Base-by-base conservation (phyloP, 1,284 basidiomycete genomes). In the Ceratobasidium papillatum region DNA sequence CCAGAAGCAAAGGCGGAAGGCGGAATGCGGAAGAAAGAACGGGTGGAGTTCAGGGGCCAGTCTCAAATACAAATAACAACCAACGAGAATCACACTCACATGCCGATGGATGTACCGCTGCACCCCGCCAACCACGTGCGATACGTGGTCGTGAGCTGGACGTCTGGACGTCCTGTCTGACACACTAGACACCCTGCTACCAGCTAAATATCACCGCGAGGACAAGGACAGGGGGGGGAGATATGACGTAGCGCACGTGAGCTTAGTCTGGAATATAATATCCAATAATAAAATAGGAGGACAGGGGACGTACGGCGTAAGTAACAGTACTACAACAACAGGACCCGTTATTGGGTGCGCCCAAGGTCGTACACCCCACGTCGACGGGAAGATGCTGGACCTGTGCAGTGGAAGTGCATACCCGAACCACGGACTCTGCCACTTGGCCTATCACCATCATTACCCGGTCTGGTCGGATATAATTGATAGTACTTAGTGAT, bases 321-420 rank as follows among this genome's bases (percentile, higher is more conserved):
- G 66, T 58, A 41, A 58, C 66, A 8, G 66, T 71, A 11, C 38
- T 45, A 38, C 66, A 71, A 38, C 66, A 71, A 38, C 66, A 59
- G n/a, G 8, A 4, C 30, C 4, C 36, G 41, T 32, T 43, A 17
- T 27, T 41, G n/a, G 32, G 32, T 12, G 38, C 25, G 25, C 66
- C 52, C 7, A 71, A 38, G n/a, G 52, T 45, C 12, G 34, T 2
- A 25, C 66, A 71, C 34, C 52, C 27, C 4, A 71, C 66, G 43
- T 71, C 66, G 30, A 45, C 52, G 32, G 66, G n/a, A 36, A 71
- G 52, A 22, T 58, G 51, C 36, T 43, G 51, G 14, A 71, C 66
- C 17, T 22, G 8, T 8, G 66, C 66, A 17, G 51, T 56, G 38
- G 52, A 17, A 7, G 25, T 47, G 41, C 52, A 59, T 38, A 71